Base-by-base conservation (phyloP, 768 basidiomycete species). In the Leccinum variicolor region DNA sequence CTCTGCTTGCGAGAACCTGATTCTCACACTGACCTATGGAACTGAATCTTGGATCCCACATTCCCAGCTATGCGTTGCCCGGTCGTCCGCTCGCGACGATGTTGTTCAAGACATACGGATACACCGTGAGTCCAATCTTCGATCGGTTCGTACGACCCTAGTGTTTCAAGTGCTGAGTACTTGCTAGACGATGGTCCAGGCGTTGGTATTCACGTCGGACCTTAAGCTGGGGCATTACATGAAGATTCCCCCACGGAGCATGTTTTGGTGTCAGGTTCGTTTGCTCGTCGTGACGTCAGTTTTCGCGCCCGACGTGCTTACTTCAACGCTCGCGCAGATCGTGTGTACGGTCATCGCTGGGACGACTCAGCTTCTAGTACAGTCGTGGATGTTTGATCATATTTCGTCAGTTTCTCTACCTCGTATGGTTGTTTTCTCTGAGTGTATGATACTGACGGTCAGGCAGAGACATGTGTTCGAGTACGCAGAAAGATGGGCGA, bases 41-140 rank as follows among this genome's bases (percentile, higher is more conserved):
- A 13, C 7, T 31, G 15, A 25, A 14, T 3, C 19, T 45, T 48
- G 14, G 7, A 48, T 21, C 26, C 17, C 14, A 55, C n/a, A 3
- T 56, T 11, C 4, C 3, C 25, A n/a, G 73, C 21, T 92, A 90
- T 64, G 83, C 81, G 25, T 79, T 90, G 43, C 92, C 90, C 13
- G 90, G 92, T 2, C 81, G 81, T 15, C 89, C 90, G 6, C 69
- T 92, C 55, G 90, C 91, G 0, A 89, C 84, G 79, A 90, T 92
- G 90, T 76, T 92, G 76, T 91, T 91, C 80, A 92, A 90, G 81
- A 88, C 87, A 0, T 90, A 79, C 79, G 89, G 90, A 31, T 90
- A 89, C 64, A 85, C 87, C 56, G 85, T 73, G 26, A 34, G 67
- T 48, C 43, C 9, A 26, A 4, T 23, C 1, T 6, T n/a, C 19